Evolutionary conservation across 768 basidiomycete genomes (phyloP).

Genomic region (Epithele typhae): DNA sequence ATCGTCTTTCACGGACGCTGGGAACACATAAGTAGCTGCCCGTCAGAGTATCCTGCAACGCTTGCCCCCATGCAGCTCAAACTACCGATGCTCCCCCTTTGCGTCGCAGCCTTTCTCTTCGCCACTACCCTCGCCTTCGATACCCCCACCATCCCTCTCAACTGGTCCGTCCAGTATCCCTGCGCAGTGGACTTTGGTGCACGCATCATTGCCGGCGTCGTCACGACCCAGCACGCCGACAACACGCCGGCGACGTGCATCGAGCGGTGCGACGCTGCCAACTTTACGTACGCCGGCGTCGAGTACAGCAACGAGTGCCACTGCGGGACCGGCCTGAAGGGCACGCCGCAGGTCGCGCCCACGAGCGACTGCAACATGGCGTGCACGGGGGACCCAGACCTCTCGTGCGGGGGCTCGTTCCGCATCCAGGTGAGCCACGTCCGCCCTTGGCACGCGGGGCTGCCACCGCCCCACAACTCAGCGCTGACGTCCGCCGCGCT

Average conservation of each 20-base stretch:
- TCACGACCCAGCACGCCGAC: slow-evolving; percentile 8
- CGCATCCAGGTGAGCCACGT: slow-evolving; percentile 15
- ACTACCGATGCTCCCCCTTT: too few species aligned
- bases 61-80: too few species aligned
- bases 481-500: too few species aligned
- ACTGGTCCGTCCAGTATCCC: slow-evolving; percentile 12
- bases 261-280: slow-evolving; percentile 10
- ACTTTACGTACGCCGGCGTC: slow-evolving; percentile 20
- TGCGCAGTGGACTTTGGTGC: slow-evolving; percentile 17
- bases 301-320: slow-evolving; percentile 23
- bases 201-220: slow-evolving; percentile 16
- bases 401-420: slow-evolving; percentile 19
- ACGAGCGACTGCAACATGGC: slow-evolving; percentile 17
- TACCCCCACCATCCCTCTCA: slow-evolving; percentile 11
- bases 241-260: slow-evolving; percentile 19
- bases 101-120: too few species aligned
- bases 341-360: slow-evolving; percentile 7
- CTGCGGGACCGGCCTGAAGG: slow-evolving; percentile 18
- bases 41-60: too few species aligned
- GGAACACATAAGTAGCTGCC: too few species aligned
- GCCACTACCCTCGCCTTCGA: background rate
- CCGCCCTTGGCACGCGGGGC: too few species aligned
- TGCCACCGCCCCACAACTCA: too few species aligned
- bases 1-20: too few species aligned
- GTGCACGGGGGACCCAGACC: slow-evolving; percentile 11